Evolutionary conservation across 1,139 yeast genomes (phyloP).

Genomic region (Spathaspora sp.): DNA sequence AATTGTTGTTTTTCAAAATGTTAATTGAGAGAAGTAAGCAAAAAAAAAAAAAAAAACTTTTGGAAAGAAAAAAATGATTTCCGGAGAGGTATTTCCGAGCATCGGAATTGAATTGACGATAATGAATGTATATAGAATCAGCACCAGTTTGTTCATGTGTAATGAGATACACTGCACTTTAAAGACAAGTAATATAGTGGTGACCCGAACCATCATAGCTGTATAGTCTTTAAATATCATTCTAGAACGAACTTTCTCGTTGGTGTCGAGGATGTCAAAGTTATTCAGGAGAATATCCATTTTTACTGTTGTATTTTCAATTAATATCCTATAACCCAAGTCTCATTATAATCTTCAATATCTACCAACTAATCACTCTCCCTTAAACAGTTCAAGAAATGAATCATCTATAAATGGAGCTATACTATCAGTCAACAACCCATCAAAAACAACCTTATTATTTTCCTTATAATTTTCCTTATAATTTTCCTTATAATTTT

Average conservation of each 20-base stretch:
- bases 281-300: no score
- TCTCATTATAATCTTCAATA: background rate
- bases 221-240: no score
- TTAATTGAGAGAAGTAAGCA: background rate
- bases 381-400: background rate
- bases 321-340: no score
- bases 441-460: background rate
- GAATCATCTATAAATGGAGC: background rate
- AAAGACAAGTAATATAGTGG: no score
- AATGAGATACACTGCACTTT: no score
- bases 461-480: constrained; percentile 11
- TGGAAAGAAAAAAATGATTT: background rate
- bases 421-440: background rate
- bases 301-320: no score
- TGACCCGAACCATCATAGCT: no score
- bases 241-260: no score
- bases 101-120: background rate
- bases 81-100: background rate
- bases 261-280: no score
- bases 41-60: background rate
- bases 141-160: no score
- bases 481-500: no score
- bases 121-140: no score
- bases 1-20: background rate
- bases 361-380: background rate